Base-by-base conservation (phyloP, 2,329 filamentous ascomycete species). In the Fusarium sp. region DNA sequence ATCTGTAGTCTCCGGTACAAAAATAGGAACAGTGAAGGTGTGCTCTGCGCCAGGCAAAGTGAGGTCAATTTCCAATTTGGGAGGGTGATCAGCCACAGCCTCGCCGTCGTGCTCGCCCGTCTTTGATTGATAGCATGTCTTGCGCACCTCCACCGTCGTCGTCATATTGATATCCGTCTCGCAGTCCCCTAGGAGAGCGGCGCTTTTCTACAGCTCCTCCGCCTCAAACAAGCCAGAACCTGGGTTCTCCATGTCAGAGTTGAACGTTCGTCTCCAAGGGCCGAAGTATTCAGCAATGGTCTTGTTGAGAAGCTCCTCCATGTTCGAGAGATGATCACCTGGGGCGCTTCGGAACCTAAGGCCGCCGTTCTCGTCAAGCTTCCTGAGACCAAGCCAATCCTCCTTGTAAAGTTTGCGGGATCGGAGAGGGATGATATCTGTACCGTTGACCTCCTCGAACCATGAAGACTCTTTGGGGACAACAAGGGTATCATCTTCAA, bases 391-490 rank as follows among this genome's bases (percentile, higher is more conserved):
- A 27, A 99, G 81, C 96, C 96, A 99, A 81, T 99, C 95, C 80
- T 98, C 91, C 70, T 86, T 87, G 78, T 97, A 99, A 3, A 98
- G 82, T 27, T 79, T 78, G 58, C 92, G 84, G 51, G 94, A 86
- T 68, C 87, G 84, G 76, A 99, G 79, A 17, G 85, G 85, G 43
- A 88, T 92, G 21, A 89, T 83, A 63, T 89, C 85, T 5, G 88
- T 91, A 33, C 82, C 83, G 78, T 96, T 93, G 46, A 96, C 90
- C 77, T 98, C 94, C 37, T 89, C 88, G 77, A 98, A 99, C 92
- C 94, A 97, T 7, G 90, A 86, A 39, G 90, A 92, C 84, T 97
- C 91, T 83, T 95, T 97, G 39, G 96, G 96, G 48, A 97, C 87
- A 31, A 95, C 93, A 25, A 92, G 93, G 35, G 84, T 88, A 80